Evolutionary conservation across 139 green algal genomes (phyloP).

Genomic region (Ettlia oleoabundans): DNA sequence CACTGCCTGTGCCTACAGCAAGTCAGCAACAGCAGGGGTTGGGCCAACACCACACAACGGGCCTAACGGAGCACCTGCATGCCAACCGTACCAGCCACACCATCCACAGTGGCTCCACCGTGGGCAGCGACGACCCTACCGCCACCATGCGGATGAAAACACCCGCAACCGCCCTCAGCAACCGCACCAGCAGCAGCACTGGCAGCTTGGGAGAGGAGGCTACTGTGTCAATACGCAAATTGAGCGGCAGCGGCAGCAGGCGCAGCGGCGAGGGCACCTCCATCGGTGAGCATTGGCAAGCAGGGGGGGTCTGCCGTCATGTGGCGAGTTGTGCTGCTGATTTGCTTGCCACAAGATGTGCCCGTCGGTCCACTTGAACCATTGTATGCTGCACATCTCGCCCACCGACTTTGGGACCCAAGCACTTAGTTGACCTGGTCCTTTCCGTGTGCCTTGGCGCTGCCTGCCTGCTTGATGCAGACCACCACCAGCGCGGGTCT

Average conservation of each 20-base stretch:
- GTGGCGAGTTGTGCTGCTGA: too few relatives aligned
- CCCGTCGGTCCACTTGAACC: too few relatives aligned
- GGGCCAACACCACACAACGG: slow-evolving; percentile 21
- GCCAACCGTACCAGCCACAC: slow-evolving; percentile 29
- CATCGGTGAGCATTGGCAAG: not conserved
- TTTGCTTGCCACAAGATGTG: too few relatives aligned
- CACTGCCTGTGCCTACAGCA: not conserved
- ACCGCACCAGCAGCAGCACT: slow-evolving; percentile 29
- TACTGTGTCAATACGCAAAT: slow-evolving; percentile 31
- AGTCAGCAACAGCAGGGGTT: slow-evolving; percentile 10
- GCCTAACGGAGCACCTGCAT: slow-evolving; percentile 11
- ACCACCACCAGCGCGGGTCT: not conserved
- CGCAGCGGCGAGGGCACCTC: not conserved
- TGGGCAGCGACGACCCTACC: slow-evolving; percentile 23
- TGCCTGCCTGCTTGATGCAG: too few relatives aligned
- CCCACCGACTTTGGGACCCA: too few relatives aligned
- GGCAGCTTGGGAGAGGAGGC: slow-evolving; percentile 43
- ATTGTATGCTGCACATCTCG: too few relatives aligned
- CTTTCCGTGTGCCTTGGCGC: too few relatives aligned
- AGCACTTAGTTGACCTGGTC: too few relatives aligned
- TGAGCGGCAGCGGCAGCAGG: not conserved
- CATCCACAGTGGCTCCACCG: slow-evolving; percentile 29
- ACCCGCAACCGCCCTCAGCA: slow-evolving; percentile 15
- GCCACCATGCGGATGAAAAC: slow-evolving; percentile 26
- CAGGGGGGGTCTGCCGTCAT: too few relatives aligned